A percentile compares a stretch with the other conserved stretches of the same genome.
phyloP scores from a whole-genome alignment of 2,329 filamentous ascomycete genomes.

The Alternaria sp. region DNA sequence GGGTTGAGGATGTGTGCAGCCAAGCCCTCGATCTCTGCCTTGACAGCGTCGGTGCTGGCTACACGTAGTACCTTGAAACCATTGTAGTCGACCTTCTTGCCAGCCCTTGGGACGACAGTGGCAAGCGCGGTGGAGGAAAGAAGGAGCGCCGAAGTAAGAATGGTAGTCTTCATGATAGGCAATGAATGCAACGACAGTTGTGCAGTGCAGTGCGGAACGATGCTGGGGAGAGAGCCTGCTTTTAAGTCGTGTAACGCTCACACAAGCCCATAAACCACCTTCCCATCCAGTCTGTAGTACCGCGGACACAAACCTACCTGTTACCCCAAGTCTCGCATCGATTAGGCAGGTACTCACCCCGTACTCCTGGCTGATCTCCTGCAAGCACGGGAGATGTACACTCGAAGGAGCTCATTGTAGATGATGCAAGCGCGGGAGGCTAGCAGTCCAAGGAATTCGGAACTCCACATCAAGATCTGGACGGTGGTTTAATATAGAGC shows the following conservation, averaged over 20 bases:
- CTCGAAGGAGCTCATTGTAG: slow-evolving; percentile 11
- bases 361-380: slow-evolving; percentile 13
- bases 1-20: slow-evolving; percentile 43
- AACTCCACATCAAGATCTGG: slow-evolving; percentile 13
- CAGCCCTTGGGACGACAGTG: slow-evolving; percentile 32
- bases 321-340: slow-evolving; percentile 15
- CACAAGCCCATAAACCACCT: slow-evolving; percentile 17
- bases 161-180: slow-evolving; percentile 36
- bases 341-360: slow-evolving; percentile 33
- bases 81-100: slow-evolving; percentile 44
- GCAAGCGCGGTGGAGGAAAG: slow-evolving; percentile 28
- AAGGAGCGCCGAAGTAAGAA: slow-evolving; percentile 35
- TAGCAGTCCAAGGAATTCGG: slow-evolving; percentile 11
- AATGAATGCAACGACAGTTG: slow-evolving; percentile 1
- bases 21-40: slow-evolving; percentile 38
- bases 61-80: slow-evolving; percentile 47
- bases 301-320: slow-evolving; percentile 7
- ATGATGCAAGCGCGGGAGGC: slow-evolving; percentile 29
- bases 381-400: slow-evolving; percentile 30
- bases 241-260: slow-evolving; percentile 20
- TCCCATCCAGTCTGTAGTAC: slow-evolving; percentile 21
- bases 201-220: not conserved
- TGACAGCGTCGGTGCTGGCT: slow-evolving; percentile 25
- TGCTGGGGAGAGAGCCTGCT: not conserved
- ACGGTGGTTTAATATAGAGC: slow-evolving; percentile 37